phyloP scores from a whole-genome alignment of 73 alveolate genomes.

The Paramecium bursaria region DNA sequence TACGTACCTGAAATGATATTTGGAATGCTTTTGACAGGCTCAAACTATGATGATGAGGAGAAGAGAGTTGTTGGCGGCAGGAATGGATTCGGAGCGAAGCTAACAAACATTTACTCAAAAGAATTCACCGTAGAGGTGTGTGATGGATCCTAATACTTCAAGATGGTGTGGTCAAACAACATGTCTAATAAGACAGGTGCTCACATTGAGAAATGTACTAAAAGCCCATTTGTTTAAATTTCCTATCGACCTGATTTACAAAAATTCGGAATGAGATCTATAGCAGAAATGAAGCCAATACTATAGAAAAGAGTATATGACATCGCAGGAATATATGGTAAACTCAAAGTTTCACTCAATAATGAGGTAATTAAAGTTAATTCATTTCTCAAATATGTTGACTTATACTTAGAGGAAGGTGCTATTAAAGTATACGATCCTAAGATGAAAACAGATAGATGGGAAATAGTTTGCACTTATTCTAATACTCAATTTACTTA shows the following conservation, averaged over 20 bases:
- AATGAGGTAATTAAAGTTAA: slow-evolving; percentile 82
- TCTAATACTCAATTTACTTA: slow-evolving; percentile 91
- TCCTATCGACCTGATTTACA: slow-evolving; percentile 97
- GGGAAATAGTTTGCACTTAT: slow-evolving; percentile 97
- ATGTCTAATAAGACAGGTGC: slow-evolving; percentile 91
- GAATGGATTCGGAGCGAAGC: slow-evolving; percentile 99
- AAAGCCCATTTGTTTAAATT: slow-evolving; percentile 87
- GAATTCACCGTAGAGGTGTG: slow-evolving; percentile 95
- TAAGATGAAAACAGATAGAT: slow-evolving; percentile 86
- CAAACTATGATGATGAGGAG: slow-evolving; percentile 97
- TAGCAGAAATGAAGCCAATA: slow-evolving; percentile 89
- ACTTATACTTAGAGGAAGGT: slow-evolving; percentile 75
- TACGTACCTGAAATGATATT: slow-evolving; percentile 96
- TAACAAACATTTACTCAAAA: slow-evolving; percentile 97
- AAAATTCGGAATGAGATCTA: slow-evolving; percentile 91
- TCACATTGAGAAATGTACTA: slow-evolving; percentile 70
- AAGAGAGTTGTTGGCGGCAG: slow-evolving; percentile 99
- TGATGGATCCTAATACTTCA: slow-evolving; percentile 70
- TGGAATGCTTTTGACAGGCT: slow-evolving; percentile 98
- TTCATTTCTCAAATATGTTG: slow-evolving; percentile 82
- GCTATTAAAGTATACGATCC: slow-evolving; percentile 76
- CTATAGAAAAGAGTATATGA: slow-evolving; percentile 97
- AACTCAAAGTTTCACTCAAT: slow-evolving; percentile 89
- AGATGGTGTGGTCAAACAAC: slow-evolving; percentile 84
- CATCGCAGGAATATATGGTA: slow-evolving; percentile 97